These are phyloP conservation scores for Boechera retrofracta DNA, from an alignment of 345 rosid genomes.

Conservation along the genomic window DNA sequence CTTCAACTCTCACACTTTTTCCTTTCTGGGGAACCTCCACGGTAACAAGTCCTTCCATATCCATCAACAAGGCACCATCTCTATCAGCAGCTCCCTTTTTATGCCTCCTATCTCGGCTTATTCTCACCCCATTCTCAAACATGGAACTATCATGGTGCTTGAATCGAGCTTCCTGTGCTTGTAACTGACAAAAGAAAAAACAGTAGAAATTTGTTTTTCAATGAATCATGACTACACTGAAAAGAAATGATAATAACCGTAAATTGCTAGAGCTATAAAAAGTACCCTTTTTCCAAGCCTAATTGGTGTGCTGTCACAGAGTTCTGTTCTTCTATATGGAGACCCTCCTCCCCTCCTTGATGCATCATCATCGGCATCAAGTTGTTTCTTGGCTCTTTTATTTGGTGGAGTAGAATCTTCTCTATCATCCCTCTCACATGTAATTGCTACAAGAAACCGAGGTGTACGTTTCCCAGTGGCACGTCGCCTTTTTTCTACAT, in stretches of 20 bases:
- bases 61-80: slow-evolving; percentile 51
- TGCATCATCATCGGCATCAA: slow-evolving; percentile 50
- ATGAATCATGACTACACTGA: slow-evolving; percentile 15
- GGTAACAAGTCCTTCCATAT: slow-evolving; percentile 65
- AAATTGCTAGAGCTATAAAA: slow-evolving; percentile 19
- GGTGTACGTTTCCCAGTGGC: slow-evolving; percentile 93
- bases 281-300: slow-evolving; percentile 65
- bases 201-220: slow-evolving; percentile 11
- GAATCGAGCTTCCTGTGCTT: slow-evolving; percentile 51
- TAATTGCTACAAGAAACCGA: slow-evolving; percentile 68
- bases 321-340: slow-evolving; percentile 26
- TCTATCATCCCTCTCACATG: slow-evolving; percentile 50
- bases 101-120: slow-evolving; percentile 50
- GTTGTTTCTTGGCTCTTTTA: slow-evolving; percentile 59
- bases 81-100: slow-evolving; percentile 48
- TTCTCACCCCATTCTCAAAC: slow-evolving; percentile 51
- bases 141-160: slow-evolving; percentile 50
- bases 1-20: slow-evolving; percentile 58
- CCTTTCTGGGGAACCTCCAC: slow-evolving; percentile 64
- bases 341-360: slow-evolving; percentile 28
- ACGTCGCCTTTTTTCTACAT: slow-evolving; percentile 67
- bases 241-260: slow-evolving; percentile 9
- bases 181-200: slow-evolving; percentile 47
- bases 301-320: slow-evolving; percentile 47
- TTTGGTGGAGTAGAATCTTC: slow-evolving; percentile 49